These are phyloP conservation scores for Lycium barbarum DNA, from an alignment of 257 asterid species.

Conservation along the genomic window DNA sequence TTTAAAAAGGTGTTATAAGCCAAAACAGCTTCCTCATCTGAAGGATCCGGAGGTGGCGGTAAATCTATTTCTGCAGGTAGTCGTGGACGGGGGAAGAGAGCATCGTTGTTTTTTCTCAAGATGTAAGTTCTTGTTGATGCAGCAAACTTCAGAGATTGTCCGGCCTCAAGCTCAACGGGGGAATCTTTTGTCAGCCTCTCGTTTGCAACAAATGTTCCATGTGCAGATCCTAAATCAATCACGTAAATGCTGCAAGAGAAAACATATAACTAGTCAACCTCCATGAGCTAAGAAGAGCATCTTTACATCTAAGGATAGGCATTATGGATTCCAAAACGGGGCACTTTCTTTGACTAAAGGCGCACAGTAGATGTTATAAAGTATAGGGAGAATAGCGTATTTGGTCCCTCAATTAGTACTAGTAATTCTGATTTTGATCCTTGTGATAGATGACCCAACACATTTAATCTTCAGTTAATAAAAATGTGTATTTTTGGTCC, in stretches of 20 bases:
- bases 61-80: slow-evolving; percentile 65
- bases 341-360: background rate
- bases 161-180: slow-evolving; percentile 89
- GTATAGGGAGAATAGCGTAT: too few relatives aligned
- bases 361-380: background rate
- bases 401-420: too few relatives aligned
- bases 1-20: slow-evolving; percentile 85
- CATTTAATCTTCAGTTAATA: too few relatives aligned
- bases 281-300: slow-evolving; percentile 12
- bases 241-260: slow-evolving; percentile 78
- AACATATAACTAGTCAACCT: slow-evolving; percentile 26
- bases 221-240: slow-evolving; percentile 96
- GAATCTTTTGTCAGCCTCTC: slow-evolving; percentile 84
- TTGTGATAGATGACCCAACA: too few relatives aligned
- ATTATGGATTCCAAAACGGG: background rate
- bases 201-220: slow-evolving; percentile 97
- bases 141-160: slow-evolving; percentile 91
- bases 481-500: too few relatives aligned
- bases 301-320: background rate
- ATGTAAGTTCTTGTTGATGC: slow-evolving; percentile 91
- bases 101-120: slow-evolving; percentile 77
- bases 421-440: too few relatives aligned
- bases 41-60: slow-evolving; percentile 88
- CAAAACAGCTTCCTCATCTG: slow-evolving; percentile 90
- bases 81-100: slow-evolving; percentile 75